Percentiles rank a stretch among this genome's conserved stretches.
phyloP scores from a whole-genome alignment of 257 asterid genomes.

The Fraxinus anomala region DNA sequence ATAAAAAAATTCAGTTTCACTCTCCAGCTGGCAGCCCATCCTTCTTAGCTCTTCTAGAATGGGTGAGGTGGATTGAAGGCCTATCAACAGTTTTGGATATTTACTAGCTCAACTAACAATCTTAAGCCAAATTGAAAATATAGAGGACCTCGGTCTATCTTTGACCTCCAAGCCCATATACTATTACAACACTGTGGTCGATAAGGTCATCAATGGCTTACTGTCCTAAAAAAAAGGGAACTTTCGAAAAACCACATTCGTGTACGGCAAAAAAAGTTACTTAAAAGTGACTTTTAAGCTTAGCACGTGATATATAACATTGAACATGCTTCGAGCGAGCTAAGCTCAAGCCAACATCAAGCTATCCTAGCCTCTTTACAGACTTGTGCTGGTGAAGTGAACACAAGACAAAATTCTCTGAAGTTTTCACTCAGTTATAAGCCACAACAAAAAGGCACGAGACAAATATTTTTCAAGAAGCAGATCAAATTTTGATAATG shows the following conservation, averaged over 20 bases:
- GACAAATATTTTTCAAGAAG: slow-evolving; percentile 5
- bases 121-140: background rate
- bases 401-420: background rate
- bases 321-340: slow-evolving; percentile 13
- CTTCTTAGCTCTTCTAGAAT: no score
- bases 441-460: slow-evolving; percentile 14
- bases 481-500: slow-evolving; percentile 17
- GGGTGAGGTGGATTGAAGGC: no score
- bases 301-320: background rate
- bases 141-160: background rate
- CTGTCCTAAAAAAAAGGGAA: background rate
- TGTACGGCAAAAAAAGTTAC: background rate
- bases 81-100: no score
- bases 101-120: background rate
- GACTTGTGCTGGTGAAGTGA: background rate
- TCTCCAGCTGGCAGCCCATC: no score
- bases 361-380: background rate
- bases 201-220: background rate
- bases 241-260: background rate
- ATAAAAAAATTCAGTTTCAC: no score
- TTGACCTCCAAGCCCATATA: background rate
- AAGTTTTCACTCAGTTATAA: slow-evolving; percentile 7
- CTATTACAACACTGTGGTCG: background rate
- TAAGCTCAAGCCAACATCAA: slow-evolving; percentile 10
- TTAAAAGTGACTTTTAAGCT: background rate